Evolutionary conservation across 108 stramenopile species (phyloP).

Genomic region (Chaetoceros muelleri): DNA sequence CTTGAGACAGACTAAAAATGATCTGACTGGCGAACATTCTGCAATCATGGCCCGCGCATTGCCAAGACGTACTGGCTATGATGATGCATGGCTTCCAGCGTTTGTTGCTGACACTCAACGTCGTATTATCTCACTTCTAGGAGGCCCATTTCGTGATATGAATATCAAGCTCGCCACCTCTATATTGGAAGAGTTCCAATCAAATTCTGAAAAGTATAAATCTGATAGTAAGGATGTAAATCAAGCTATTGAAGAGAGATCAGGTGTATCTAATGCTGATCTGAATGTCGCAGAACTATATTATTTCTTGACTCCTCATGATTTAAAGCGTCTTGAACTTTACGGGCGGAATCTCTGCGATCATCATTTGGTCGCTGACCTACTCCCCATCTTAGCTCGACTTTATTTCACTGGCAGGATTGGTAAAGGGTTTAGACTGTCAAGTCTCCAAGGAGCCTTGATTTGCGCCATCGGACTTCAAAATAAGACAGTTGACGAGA

Average conservation of each 20-base stretch:
- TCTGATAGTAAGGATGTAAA: conserved; percentile 24
- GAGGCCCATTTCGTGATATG: conserved; percentile 79
- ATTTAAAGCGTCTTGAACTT: conserved; percentile 91
- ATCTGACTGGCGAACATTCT: conserved; percentile 95
- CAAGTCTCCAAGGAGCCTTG: conserved; percentile 82
- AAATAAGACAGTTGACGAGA: conserved; percentile 62
- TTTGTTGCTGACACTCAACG: conserved; percentile 87
- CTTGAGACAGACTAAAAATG: conserved; percentile 96
- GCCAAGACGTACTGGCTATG: conserved; percentile 61
- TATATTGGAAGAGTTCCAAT: conserved; percentile 49
- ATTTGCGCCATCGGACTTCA: conserved; percentile 87
- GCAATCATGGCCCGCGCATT: conserved; percentile 89
- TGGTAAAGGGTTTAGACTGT: conserved; percentile 58
- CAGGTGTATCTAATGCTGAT: conserved; percentile 30
- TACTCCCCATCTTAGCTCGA: conserved; percentile 77
- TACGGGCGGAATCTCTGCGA: conserved; percentile 98
- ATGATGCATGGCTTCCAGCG: conserved; percentile 82
- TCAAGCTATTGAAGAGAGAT: conserved; percentile 28
- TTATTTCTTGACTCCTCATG: conserved; percentile 83
- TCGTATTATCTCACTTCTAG: conserved; percentile 76
- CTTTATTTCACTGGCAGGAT: conserved; percentile 89
- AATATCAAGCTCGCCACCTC: conserved; percentile 66
- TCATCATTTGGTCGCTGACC: conserved; percentile 95
- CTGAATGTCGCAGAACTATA: conserved; percentile 69
- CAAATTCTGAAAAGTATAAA: conserved; percentile 8